Evolutionary conservation across 352 stramenopile species (phyloP).

Genomic region (Phytophthora foliorum): DNA sequence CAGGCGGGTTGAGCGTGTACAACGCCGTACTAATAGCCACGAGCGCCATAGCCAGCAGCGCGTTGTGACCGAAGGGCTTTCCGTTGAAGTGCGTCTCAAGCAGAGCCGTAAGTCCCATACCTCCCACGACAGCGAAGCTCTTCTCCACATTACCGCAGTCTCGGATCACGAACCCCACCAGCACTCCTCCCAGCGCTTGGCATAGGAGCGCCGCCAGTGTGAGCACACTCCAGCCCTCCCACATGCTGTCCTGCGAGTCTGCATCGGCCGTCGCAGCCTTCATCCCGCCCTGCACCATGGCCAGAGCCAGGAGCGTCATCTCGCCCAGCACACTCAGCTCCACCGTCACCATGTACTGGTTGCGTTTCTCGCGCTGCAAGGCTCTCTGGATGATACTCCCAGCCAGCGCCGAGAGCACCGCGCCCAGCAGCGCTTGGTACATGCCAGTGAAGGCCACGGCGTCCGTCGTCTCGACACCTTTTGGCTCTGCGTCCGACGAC

Average conservation of each 20-base stretch:
- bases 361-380: constrained; percentile 74
- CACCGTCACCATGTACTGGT: constrained; percentile 86
- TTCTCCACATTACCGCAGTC: constrained; percentile 89
- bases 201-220: constrained; percentile 76
- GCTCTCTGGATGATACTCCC: constrained; percentile 83
- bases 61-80: constrained; percentile 73
- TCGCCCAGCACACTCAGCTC: constrained; percentile 80
- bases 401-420: constrained; percentile 76
- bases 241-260: constrained; percentile 55
- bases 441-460: constrained; percentile 70
- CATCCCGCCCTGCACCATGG: constrained; percentile 39
- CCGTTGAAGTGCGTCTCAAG: constrained; percentile 76
- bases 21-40: constrained; percentile 69
- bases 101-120: constrained; percentile 83
- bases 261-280: constrained; percentile 5
- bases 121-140: constrained; percentile 83
- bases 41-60: constrained; percentile 67
- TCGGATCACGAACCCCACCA: constrained; percentile 89
- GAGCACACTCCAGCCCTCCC: constrained; percentile 76
- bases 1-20: constrained; percentile 79
- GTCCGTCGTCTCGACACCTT: constrained; percentile 34
- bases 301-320: constrained; percentile 65
- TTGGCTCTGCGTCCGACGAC: constrained; percentile 18
- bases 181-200: constrained; percentile 72
- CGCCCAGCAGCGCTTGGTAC: constrained; percentile 77